Evolutionary conservation across 2,329 filamentous ascomycete species (phyloP).

Genomic region (Cytospora schulzeri): DNA sequence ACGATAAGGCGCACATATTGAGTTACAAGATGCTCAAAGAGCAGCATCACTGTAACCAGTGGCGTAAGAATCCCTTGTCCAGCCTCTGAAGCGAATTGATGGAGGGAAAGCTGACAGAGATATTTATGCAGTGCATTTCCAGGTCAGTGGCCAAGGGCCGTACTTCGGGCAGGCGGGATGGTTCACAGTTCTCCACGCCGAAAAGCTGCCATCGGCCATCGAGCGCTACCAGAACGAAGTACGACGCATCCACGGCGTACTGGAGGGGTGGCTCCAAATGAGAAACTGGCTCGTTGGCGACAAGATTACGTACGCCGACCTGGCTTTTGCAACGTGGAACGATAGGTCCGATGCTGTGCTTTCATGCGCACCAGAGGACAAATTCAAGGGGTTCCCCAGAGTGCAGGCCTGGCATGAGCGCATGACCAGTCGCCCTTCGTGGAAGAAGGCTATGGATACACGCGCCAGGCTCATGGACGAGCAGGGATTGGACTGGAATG

Average conservation of each 20-base stretch:
- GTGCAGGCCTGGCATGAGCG: slow-evolving; percentile 31
- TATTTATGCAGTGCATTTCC: slow-evolving; percentile 40
- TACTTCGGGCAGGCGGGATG: slow-evolving; percentile 46
- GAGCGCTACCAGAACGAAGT: slow-evolving; percentile 51
- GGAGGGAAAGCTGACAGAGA: background rate
- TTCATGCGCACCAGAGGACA: slow-evolving; percentile 10
- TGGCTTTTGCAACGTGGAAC: slow-evolving; percentile 31
- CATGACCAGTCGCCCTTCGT: slow-evolving; percentile 27
- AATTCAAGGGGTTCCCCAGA: slow-evolving; percentile 28
- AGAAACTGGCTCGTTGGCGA: slow-evolving; percentile 45
- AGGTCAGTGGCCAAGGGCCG: slow-evolving; percentile 44
- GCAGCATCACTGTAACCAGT: slow-evolving; percentile 39
- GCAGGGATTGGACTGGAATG: slow-evolving; percentile 28
- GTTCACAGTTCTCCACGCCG: slow-evolving; percentile 41
- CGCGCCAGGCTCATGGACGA: slow-evolving; percentile 28
- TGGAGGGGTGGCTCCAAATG: slow-evolving; percentile 43
- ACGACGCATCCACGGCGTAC: slow-evolving; percentile 47
- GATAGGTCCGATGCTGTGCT: slow-evolving; percentile 23
- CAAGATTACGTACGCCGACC: slow-evolving; percentile 38
- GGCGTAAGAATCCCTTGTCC: background rate
- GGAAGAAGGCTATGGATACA: slow-evolving; percentile 26
- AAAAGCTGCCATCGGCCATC: slow-evolving; percentile 47
- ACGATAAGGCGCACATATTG: slow-evolving; percentile 42
- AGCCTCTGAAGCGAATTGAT: background rate
- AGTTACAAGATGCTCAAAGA: slow-evolving; percentile 39